phyloP scores from a whole-genome alignment of 257 asterid genomes.

The Fraxinus quadrangulata region DNA sequence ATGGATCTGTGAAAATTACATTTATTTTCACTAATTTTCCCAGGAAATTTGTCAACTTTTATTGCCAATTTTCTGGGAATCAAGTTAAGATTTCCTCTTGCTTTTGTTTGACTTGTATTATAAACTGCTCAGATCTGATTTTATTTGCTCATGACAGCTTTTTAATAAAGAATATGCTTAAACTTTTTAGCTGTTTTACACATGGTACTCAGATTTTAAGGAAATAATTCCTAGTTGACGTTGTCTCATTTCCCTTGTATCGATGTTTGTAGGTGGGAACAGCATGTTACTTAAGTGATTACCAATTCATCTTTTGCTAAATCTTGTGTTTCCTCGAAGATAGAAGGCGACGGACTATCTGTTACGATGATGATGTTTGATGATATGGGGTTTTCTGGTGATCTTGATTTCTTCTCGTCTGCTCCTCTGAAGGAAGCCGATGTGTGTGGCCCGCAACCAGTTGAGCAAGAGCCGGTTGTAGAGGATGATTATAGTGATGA shows the following conservation, averaged over 20 bases:
- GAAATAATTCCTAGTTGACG: conserved; percentile 3
- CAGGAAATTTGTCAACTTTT: conserved; percentile 16
- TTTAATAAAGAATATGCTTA: no score
- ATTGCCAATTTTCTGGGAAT: conserved; percentile 17
- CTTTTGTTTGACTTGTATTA: neutral
- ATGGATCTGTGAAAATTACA: neutral
- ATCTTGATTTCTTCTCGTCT: conserved; percentile 27
- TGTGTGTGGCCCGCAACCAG: neutral
- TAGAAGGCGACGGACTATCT: neutral
- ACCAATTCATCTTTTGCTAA: neutral
- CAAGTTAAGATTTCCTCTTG: conserved; percentile 13
- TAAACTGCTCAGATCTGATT: conserved; percentile 34
- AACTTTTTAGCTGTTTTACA: neutral
- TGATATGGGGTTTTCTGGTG: conserved; percentile 25
- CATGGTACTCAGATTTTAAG: neutral
- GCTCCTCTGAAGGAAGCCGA: conserved; percentile 21
- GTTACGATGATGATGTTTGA: conserved; percentile 29
- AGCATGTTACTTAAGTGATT: neutral
- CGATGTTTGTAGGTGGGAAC: conserved; percentile 26
- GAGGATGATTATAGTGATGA: conserved; percentile 26
- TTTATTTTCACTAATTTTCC: conserved; percentile 7
- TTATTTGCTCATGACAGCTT: no score
- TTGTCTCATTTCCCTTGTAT: neutral
- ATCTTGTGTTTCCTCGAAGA: neutral
- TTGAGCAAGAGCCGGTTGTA: conserved; percentile 17